Evolutionary conservation across 1,139 yeast species (phyloP).

Genomic region (Chernovozyma sophiae-reginae): DNA sequence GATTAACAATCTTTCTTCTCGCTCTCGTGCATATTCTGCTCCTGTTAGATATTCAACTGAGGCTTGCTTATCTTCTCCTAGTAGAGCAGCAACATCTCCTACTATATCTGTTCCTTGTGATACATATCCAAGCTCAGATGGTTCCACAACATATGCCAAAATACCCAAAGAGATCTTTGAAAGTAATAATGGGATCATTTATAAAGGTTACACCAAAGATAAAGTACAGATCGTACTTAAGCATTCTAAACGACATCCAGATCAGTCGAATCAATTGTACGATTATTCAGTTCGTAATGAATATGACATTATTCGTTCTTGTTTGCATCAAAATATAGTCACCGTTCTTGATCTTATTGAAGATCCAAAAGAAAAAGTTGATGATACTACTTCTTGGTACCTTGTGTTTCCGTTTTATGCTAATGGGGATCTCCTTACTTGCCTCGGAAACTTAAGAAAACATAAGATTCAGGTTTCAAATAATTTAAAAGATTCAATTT

Average conservation of each 20-base stretch:
- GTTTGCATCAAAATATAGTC: conserved; percentile 30
- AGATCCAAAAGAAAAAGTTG: conserved; percentile 13
- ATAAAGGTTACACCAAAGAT: conserved; percentile 14
- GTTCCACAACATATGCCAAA: conserved; percentile 4
- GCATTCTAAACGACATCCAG: conserved; percentile 14
- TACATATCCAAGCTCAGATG: conserved; percentile 3
- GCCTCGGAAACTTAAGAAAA: conserved; percentile 34
- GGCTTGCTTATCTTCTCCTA: background rate
- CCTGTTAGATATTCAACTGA: background rate
- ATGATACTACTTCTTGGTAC: conserved; percentile 10
- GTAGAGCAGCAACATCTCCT: background rate
- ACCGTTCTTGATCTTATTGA: conserved; percentile 21
- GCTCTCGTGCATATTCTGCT: background rate
- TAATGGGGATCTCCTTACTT: conserved; percentile 46
- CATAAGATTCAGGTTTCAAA: conserved; percentile 24
- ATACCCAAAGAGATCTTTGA: conserved; percentile 30
- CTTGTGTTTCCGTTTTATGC: conserved; percentile 40
- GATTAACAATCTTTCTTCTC: background rate
- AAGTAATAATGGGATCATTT: conserved; percentile 42
- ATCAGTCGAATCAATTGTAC: conserved; percentile 14
- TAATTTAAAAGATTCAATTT: conserved; percentile 41
- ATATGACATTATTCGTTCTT: conserved; percentile 22
- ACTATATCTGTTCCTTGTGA: background rate
- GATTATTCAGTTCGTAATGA: conserved; percentile 24
- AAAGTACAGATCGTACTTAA: conserved; percentile 6